Conservation (phyloP, 257 asterid species). For the Gentiana dahurica region DNA sequence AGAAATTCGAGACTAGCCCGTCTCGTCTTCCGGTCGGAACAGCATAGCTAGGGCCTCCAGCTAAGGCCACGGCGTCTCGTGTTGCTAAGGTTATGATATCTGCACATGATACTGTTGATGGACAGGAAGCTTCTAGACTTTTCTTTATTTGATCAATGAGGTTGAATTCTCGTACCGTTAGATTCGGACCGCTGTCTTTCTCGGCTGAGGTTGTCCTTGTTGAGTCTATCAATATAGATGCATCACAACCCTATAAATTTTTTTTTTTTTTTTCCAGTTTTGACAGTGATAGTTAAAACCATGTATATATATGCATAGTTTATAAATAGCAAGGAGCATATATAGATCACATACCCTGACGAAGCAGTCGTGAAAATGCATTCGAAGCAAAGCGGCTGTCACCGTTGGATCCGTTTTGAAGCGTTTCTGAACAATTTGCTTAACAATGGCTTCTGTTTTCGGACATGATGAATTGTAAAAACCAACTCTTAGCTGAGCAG, state of each 20-base stretch:
- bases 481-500: constrained; percentile 45
- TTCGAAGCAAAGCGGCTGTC: constrained; percentile 67
- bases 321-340: too few species aligned
- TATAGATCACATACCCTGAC: constrained; percentile 27
- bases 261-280: too few species aligned
- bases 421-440: constrained; percentile 28
- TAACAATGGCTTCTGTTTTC: constrained; percentile 40
- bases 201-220: constrained; percentile 14
- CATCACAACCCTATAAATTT: constrained; percentile 27
- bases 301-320: neutral
- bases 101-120: constrained; percentile 62
- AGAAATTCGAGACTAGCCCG: constrained; percentile 35
- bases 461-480: constrained; percentile 51
- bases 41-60: constrained; percentile 52
- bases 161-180: constrained; percentile 28
- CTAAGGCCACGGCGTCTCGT: constrained; percentile 55
- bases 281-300: neutral
- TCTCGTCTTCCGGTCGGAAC: constrained; percentile 60
- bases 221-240: constrained; percentile 25
- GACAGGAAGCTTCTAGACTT: constrained; percentile 38
- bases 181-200: constrained; percentile 25
- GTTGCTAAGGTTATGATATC: constrained; percentile 71
- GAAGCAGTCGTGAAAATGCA: constrained; percentile 86
- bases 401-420: constrained; percentile 46
- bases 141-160: constrained; percentile 53